phyloP scores from a whole-genome alignment of 2,329 filamentous ascomycete species.

The Sarocladiaceae sp. region DNA sequence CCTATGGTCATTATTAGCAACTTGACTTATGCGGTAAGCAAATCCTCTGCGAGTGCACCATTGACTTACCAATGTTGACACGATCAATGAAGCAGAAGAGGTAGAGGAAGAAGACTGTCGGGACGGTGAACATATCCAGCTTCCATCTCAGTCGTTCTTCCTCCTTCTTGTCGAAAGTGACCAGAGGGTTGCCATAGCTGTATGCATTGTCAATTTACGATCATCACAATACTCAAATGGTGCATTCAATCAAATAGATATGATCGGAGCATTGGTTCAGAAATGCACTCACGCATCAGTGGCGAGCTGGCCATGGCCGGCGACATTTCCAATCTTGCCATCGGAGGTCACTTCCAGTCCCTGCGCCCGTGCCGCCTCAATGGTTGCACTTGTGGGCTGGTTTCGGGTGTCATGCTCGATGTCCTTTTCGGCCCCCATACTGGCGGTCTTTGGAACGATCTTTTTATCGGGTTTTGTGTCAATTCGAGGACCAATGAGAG shows the following conservation, averaged over 20 bases:
- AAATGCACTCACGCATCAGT: constrained; percentile 7
- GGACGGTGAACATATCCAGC: constrained; percentile 61
- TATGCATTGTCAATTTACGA: too few relatives aligned
- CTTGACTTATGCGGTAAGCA: neutral
- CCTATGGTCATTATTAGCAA: constrained; percentile 34
- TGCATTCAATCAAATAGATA: too few relatives aligned
- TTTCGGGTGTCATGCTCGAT: neutral
- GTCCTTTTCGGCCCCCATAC: neutral
- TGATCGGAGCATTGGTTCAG: too few relatives aligned
- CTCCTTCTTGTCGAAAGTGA: constrained; percentile 51
- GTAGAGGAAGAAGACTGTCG: constrained; percentile 60
- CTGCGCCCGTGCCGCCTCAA: constrained; percentile 1
- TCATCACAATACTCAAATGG: too few relatives aligned
- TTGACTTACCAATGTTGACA: constrained; percentile 55
- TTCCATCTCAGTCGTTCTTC: constrained; percentile 56
- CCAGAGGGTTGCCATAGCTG: constrained; percentile 44
- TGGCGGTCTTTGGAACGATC: neutral
- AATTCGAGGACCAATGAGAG: neutral
- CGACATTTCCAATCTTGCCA: constrained; percentile 9
- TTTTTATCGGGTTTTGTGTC: neutral
- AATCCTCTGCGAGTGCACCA: neutral
- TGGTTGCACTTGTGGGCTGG: constrained; percentile 1
- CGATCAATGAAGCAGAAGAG: constrained; percentile 55
- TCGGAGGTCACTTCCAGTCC: constrained; percentile 1
- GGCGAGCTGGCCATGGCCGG: constrained; percentile 7